Evolutionary conservation across 192 early-diverging fungal species (phyloP).

Genomic region (Paraglomus brasilianum): DNA sequence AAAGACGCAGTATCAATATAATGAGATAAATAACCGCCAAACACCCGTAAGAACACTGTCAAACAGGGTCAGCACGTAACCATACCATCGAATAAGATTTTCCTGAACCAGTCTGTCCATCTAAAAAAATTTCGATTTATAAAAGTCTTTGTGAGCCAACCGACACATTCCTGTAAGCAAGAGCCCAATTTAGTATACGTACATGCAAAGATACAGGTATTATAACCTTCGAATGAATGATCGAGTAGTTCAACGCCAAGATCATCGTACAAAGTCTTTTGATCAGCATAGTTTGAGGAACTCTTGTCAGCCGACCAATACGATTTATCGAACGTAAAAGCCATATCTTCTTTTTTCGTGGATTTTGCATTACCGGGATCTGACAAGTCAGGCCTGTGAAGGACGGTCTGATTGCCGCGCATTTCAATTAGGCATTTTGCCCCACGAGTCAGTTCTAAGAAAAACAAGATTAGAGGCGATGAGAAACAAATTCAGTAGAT

Average conservation of each 20-base stretch:
- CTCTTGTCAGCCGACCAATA: constrained; percentile 79
- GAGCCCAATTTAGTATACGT: constrained; percentile 35
- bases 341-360: constrained; percentile 42
- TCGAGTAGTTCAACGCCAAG: constrained; percentile 76
- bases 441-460: constrained; percentile 58
- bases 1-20: too few species aligned
- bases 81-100: constrained; percentile 67
- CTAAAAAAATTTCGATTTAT: constrained; percentile 33
- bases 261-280: constrained; percentile 71
- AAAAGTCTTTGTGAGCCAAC: neutral
- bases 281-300: constrained; percentile 66
- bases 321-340: constrained; percentile 87
- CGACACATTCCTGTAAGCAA: constrained; percentile 14
- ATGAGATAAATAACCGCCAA: too few species aligned
- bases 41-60: too few species aligned
- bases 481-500: neutral
- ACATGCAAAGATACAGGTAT: constrained; percentile 93
- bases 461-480: neutral
- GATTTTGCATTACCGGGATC: constrained; percentile 40
- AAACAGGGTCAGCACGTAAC: too few species aligned
- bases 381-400: constrained; percentile 46
- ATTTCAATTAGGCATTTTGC: constrained; percentile 68
- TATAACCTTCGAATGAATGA: constrained; percentile 88
- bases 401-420: constrained; percentile 70
- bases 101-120: constrained; percentile 82